Base-by-base conservation (phyloP, 2,329 filamentous ascomycete genomes). In the Diatrype stigma region DNA sequence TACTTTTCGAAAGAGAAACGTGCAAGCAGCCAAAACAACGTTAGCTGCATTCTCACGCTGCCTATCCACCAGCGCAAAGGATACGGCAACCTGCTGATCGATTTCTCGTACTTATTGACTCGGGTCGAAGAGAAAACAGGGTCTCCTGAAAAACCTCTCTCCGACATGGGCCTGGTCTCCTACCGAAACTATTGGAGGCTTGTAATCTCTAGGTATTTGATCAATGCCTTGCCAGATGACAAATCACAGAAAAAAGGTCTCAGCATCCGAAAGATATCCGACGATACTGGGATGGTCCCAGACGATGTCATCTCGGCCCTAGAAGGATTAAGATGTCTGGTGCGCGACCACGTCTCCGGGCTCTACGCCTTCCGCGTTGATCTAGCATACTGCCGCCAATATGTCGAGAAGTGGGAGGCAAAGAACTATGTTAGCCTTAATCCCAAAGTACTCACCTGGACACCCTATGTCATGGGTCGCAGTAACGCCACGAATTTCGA, bases 1-100 rank as follows among this genome's bases (percentile, higher is more conserved):
- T 99, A 99, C 67, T 99, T 99, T 63, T 97, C 94, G 47, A 99
- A 99, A 68, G 94, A 99, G 72, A 99, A 99, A 72, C 81, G 95
- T 42, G 87, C 90, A 2, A 93, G 90, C 69, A 96, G 91, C 54
- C 87, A 92, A 61, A 97, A 99, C 70, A 99, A 99, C 58, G 94
- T 99, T 45, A 96, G 91, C 8, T 99, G 94, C 70, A 99, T 99
- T 60, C 75, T 99, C 45, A 96, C 96, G 3, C 75, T 99, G 37
- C 94, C 94, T 0, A 96, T 97, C 49, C 94, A 97, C 66, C 93
- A 96, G 73, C 86, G 95, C 50, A 96, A 96, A 69, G 94, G 94
- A 51, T 99, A 97, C 61, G 94, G 95, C 6, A 93, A 96, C 63
- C 84, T 97, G 21, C 80, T 99, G 45, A 99, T 99, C 61, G 94